Percentiles rank a stretch among this genome's conserved stretches.
phyloP scores from a whole-genome alignment of 495 filamentous ascomycete genomes.

The Talaromyces ruber region DNA sequence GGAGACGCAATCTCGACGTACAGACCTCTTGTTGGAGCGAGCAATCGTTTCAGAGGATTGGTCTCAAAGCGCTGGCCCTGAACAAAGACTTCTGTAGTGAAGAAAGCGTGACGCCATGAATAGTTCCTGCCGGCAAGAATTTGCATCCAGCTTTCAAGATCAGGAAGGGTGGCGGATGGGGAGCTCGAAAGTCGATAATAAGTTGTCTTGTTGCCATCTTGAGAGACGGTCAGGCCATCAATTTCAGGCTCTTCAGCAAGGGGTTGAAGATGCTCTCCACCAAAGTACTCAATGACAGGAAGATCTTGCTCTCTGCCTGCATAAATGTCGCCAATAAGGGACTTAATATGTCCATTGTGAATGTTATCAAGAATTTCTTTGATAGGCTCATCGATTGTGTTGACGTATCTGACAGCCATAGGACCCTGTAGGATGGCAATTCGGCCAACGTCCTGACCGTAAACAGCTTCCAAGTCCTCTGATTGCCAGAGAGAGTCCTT shows the following conservation, averaged over 20 bases:
- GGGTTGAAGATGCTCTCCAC: constrained; percentile 58
- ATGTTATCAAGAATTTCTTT: constrained; percentile 24
- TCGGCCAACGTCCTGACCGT: constrained; percentile 24
- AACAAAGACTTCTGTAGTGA: constrained; percentile 87
- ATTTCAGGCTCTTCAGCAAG: constrained; percentile 51
- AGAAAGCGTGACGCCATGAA: constrained; percentile 96
- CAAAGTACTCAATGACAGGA: constrained; percentile 89
- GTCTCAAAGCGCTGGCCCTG: constrained; percentile 96
- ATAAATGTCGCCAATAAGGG: constrained; percentile 74
- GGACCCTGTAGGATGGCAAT: constrained; percentile 34
- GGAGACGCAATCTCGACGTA: constrained; percentile 81
- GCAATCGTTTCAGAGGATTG: constrained; percentile 87
- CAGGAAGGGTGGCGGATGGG: constrained; percentile 62
- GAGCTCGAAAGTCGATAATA: constrained; percentile 78
- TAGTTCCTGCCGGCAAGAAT: constrained; percentile 77
- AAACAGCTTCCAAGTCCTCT: constrained; percentile 31
- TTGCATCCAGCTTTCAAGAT: constrained; percentile 71
- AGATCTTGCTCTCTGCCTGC: constrained; percentile 60
- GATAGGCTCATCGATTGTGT: constrained; percentile 16
- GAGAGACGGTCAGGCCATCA: constrained; percentile 72
- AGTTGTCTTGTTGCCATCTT: constrained; percentile 64
- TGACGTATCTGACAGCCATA: constrained; percentile 25
- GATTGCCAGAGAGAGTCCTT: constrained; percentile 38
- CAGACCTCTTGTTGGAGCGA: constrained; percentile 75
- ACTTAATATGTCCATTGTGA: constrained; percentile 76